phyloP scores from a whole-genome alignment of 1,284 basidiomycete genomes.

The Tylopilus sp. region DNA sequence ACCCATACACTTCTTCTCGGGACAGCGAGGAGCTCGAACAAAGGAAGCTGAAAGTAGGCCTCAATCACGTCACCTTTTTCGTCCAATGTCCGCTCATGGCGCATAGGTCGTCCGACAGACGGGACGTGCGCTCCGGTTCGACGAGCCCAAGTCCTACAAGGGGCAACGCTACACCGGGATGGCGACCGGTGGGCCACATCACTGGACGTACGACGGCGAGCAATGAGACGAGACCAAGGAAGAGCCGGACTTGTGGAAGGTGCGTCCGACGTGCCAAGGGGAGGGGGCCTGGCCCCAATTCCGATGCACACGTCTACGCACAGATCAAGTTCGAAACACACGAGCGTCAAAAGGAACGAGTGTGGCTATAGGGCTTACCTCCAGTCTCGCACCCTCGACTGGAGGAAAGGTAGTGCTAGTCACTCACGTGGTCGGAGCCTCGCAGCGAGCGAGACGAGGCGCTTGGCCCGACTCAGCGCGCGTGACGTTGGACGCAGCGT shows the following conservation, averaged over 20 bases:
- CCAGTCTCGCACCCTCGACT: too few species aligned
- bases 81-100: not conserved
- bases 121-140: not conserved
- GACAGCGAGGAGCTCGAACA: not conserved
- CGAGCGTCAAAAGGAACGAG: conserved; percentile 2
- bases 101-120: not conserved
- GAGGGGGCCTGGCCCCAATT: not conserved
- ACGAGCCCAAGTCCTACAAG: conserved; percentile 8
- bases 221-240: conserved; percentile 15
- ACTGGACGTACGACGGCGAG: conserved; percentile 10
- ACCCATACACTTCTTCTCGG: not conserved
- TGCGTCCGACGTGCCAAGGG: not conserved
- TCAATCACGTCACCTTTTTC: not conserved
- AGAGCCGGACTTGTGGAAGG: conserved; percentile 9
- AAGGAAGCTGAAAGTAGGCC: not conserved
- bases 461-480: too few species aligned
- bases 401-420: too few species aligned
- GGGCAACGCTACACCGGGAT: conserved; percentile 2
- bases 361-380: too few species aligned
- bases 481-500: too few species aligned
- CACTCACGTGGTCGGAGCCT: too few species aligned
- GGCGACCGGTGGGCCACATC: conserved; percentile 5
- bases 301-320: not conserved
- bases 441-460: too few species aligned
- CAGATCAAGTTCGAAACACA: conserved; percentile 4